Evolutionary conservation across 129 eudicot genomes (phyloP).

Genomic region (Tagetes erecta): DNA sequence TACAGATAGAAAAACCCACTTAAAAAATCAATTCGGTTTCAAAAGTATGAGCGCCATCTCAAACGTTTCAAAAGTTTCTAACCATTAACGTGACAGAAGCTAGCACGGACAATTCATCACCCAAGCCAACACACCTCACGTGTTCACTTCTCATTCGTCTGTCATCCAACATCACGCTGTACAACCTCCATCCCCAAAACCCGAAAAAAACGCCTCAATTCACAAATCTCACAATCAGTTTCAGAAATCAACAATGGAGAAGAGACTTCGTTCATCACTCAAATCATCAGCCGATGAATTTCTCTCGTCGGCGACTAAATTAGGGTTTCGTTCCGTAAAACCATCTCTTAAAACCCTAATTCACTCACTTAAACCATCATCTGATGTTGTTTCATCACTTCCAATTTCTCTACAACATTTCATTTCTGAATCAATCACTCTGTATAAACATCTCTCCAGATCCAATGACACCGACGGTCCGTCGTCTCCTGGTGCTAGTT

Average conservation of each 20-base stretch:
- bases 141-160: constrained; percentile 12
- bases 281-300: constrained; percentile 80
- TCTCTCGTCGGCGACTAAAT: constrained; percentile 61
- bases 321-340: constrained; percentile 64
- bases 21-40: too few species aligned
- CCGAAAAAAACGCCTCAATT: constrained; percentile 3
- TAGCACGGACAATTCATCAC: neutral
- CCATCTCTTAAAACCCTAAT: constrained; percentile 70
- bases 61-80: constrained; percentile 23
- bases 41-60: constrained; percentile 23
- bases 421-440: constrained; percentile 53
- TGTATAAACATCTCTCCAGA: constrained; percentile 34
- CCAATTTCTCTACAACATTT: constrained; percentile 55
- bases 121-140: neutral
- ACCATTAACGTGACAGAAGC: constrained; percentile 13
- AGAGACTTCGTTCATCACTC: constrained; percentile 80
- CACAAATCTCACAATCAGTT: neutral
- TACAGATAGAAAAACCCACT: too few species aligned
- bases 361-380: constrained; percentile 51
- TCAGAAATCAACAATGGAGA: constrained; percentile 58
- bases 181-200: neutral
- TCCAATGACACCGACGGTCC: constrained; percentile 12
- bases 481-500: constrained; percentile 12
- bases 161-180: neutral
- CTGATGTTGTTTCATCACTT: constrained; percentile 56